These are phyloP conservation scores for Leonotis leonurus DNA, from an alignment of 257 asterid genomes.

Conservation along the genomic window DNA sequence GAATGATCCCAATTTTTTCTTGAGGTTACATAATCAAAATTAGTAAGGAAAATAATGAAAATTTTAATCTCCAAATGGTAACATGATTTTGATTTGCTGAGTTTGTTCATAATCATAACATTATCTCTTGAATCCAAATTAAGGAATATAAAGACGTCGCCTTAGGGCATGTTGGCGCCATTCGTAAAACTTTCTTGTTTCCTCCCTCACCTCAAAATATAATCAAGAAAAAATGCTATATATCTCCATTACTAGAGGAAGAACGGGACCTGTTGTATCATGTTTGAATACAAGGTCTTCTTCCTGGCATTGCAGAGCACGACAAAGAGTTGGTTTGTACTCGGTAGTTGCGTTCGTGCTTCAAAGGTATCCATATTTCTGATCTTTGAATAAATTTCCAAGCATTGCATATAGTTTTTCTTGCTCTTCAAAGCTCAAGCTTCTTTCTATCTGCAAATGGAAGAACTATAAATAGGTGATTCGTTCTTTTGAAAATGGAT, in stretches of 20 bases:
- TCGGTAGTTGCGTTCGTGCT: neutral
- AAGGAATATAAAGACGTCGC: neutral
- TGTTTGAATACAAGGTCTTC: neutral
- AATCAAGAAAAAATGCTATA: neutral
- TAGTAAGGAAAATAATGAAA: neutral
- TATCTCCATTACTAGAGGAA: neutral
- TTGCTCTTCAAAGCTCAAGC: constrained; percentile 56
- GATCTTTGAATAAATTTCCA: constrained; percentile 41
- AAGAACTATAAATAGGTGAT: neutral
- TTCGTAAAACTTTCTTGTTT: neutral
- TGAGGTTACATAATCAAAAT: neutral
- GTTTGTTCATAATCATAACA: neutral
- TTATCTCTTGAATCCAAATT: neutral
- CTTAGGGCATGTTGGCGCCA: neutral
- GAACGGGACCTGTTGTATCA: neutral
- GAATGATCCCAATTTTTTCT: neutral
- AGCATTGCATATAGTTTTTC: constrained; percentile 43
- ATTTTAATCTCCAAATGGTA: neutral
- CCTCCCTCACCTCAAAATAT: neutral
- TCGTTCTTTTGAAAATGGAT: neutral
- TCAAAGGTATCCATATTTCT: constrained; percentile 24
- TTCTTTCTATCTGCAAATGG: constrained; percentile 43
- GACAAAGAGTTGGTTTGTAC: neutral
- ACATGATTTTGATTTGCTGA: neutral
- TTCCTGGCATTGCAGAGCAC: neutral